phyloP scores from a whole-genome alignment of 805 yeast genomes.

The Pichia insulana region DNA sequence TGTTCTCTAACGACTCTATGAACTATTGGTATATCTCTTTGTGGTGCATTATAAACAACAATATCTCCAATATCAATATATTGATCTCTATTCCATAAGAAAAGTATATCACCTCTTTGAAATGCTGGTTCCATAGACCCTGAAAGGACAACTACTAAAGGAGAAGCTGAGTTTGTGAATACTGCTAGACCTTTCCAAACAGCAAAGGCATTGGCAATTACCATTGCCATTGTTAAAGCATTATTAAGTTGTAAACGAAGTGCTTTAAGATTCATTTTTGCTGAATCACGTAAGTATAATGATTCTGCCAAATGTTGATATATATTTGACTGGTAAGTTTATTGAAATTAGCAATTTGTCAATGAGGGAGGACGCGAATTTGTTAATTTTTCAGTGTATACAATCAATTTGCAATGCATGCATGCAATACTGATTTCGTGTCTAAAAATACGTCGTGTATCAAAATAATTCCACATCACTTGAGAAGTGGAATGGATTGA shows the following conservation, averaged over 20 bases:
- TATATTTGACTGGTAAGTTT: too few species aligned
- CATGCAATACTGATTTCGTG: too few species aligned
- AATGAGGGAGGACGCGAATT: too few species aligned
- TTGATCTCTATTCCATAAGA: constrained; percentile 78
- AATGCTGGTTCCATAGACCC: constrained; percentile 99
- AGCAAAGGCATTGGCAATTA: constrained; percentile 82
- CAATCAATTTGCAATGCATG: too few species aligned
- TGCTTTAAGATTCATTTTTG: constrained; percentile 22
- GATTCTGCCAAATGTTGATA: too few species aligned
- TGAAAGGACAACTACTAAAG: constrained; percentile 91
- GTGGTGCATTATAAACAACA: constrained; percentile 81
- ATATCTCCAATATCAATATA: constrained; percentile 76
- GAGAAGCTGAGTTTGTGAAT: constrained; percentile 76
- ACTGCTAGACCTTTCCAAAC: constrained; percentile 81
- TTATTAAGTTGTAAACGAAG: constrained; percentile 29
- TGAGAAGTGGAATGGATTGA: too few species aligned
- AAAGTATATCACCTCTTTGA: constrained; percentile 91
- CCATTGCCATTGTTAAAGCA: constrained; percentile 64
- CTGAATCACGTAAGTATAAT: too few species aligned
- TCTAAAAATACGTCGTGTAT: too few species aligned
- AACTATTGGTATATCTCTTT: constrained; percentile 86
- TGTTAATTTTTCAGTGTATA: too few species aligned
- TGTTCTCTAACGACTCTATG: constrained; percentile 91
- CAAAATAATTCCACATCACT: too few species aligned
- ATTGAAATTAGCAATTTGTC: too few species aligned